Evolutionary conservation across 2,329 filamentous ascomycete genomes (phyloP), one percentile per base, ranked within the genome.

Genomic region (Ceratocystis lukuohia): DNA sequence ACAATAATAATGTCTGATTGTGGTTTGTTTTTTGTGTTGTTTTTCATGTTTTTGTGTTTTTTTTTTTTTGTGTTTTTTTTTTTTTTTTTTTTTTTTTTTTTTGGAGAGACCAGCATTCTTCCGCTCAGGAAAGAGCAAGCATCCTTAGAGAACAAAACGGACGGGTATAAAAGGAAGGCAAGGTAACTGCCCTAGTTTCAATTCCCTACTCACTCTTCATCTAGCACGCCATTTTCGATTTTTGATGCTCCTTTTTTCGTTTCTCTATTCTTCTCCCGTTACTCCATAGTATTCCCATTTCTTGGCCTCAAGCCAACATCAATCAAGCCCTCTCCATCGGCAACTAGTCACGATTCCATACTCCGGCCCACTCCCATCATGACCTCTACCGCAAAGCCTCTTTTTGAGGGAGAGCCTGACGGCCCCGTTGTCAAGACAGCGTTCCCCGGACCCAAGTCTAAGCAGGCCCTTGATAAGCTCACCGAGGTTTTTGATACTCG

Each of bases 401-500:
- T 80, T 70, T 75, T 78, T 69, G 71, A 75, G 48, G 77, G 77
- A 66, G 83, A 85, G 76, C 82, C 82, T 56, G 74, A 77, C 33
- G 78, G 73, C 30, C 83, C 83, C 33, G 72, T 77, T 2, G 73
- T 85, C 71, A 82, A 82, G 77, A 82, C 81, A 28, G 76, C 77
- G 59, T 88, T 96, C 67, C 91, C 91, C 0, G 91, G 91, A 0
- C 90, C 90, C 46, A 82, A 86, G 78, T 85, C 86, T 75, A 81
- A 85, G 78, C 82, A 84, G 71, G 82, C 83, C 63, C 85, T 88
- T 69, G 79, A 84, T 69, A 84, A 90, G 74, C 82, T 96, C 69
- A 79, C 88, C 76, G 79, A 86, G 73, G 88, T 95, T 68, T 95
- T 94, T 73, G 91, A 96, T 75, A 93, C 89, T 4, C 83, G 91